These are phyloP conservation scores for Vicia villosa DNA, from an alignment of 306 rosid genomes.

Conservation along the genomic window DNA sequence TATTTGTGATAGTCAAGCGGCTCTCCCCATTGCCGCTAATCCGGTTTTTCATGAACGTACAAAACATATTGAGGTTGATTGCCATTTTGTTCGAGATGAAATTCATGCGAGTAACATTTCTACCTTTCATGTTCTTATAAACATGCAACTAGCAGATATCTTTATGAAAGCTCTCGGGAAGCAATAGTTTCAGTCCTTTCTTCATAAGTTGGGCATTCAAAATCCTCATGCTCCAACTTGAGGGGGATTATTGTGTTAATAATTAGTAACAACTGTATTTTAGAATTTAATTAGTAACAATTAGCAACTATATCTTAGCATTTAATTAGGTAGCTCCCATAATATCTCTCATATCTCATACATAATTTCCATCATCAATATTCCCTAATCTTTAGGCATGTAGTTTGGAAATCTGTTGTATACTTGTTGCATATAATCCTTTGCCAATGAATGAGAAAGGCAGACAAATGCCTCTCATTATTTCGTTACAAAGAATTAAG, in stretches of 20 bases:
- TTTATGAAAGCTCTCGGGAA: too few relatives aligned
- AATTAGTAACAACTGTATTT: not conserved
- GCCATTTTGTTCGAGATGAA: not conserved
- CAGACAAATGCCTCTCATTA: too few relatives aligned
- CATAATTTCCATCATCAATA: too few relatives aligned
- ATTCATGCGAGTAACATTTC: not conserved
- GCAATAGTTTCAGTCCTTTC: too few relatives aligned
- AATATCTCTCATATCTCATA: not conserved
- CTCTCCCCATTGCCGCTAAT: not conserved
- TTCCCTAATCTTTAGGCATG: not conserved
- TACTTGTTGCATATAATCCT: too few relatives aligned
- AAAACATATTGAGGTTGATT: not conserved
- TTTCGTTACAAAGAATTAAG: too few relatives aligned
- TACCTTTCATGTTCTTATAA: not conserved
- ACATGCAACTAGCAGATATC: not conserved
- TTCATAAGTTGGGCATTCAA: too few relatives aligned
- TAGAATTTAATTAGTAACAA: not conserved
- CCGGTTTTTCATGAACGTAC: too few relatives aligned
- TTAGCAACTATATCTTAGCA: not conserved
- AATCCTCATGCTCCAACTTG: too few relatives aligned
- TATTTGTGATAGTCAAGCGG: not conserved
- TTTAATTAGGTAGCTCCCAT: not conserved
- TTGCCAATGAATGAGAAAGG: too few relatives aligned
- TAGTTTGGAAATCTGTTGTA: too few relatives aligned
- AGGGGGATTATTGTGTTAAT: too few relatives aligned